Evolutionary conservation across 192 early-diverging fungal genomes (phyloP).

Genomic region (Piromyces sp.): DNA sequence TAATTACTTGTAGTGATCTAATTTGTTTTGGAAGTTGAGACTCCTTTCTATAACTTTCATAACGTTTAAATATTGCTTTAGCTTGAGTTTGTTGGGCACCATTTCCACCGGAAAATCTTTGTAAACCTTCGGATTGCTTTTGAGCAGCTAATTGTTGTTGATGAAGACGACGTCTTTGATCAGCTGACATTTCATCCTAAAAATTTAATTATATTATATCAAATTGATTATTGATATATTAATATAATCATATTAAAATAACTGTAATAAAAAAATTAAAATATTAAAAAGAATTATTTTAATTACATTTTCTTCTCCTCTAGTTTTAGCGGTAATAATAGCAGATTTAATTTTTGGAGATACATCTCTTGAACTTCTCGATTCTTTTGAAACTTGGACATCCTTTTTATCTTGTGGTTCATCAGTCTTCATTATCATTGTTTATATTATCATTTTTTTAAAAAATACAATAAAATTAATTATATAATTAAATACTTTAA

Average conservation of each 20-base stretch:
- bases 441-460: too few species aligned
- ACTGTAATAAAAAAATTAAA: too few species aligned
- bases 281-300: too few species aligned
- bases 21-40: conserved; percentile 65
- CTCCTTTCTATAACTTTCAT: conserved; percentile 92
- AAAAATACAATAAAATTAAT: too few species aligned
- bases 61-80: conserved; percentile 61
- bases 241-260: too few species aligned
- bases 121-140: conserved; percentile 61
- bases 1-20: conserved; percentile 39
- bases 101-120: conserved; percentile 49
- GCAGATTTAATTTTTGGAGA: not conserved
- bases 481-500: not conserved
- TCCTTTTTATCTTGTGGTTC: conserved; percentile 16
- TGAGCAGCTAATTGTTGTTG: conserved; percentile 69
- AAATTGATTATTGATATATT: too few species aligned
- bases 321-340: conserved; percentile 5
- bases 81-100: conserved; percentile 42
- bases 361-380: conserved; percentile 1
- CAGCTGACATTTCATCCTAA: conserved; percentile 18
- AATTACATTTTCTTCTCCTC: conserved; percentile 9
- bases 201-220: too few species aligned
- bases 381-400: conserved; percentile 6
- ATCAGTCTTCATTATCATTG: not conserved
- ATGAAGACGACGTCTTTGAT: conserved; percentile 62